Evolutionary conservation across 2,329 filamentous ascomycete genomes (phyloP).

Genomic region (Stylonectria norvegica): DNA sequence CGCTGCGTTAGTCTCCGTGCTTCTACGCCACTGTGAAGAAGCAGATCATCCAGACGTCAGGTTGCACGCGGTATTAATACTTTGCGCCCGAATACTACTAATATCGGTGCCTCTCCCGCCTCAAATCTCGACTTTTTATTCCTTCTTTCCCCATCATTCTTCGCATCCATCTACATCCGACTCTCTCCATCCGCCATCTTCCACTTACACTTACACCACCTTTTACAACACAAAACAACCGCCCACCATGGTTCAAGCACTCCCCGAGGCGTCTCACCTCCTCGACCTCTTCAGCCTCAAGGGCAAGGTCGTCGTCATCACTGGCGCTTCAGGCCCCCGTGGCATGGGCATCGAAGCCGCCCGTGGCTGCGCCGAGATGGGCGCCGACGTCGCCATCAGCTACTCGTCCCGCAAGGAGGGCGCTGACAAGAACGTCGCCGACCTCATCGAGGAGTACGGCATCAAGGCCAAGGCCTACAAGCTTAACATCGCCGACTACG

Average conservation of each 20-base stretch:
- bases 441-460: conserved; percentile 63
- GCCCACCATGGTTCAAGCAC: conserved; percentile 49
- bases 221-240: conserved; percentile 1
- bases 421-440: conserved; percentile 62
- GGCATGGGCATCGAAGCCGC: conserved; percentile 70
- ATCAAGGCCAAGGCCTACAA: conserved; percentile 63
- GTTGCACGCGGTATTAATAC: no score
- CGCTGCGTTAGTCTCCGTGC: no score
- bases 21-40: no score
- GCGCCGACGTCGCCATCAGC: conserved; percentile 68
- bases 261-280: conserved; percentile 57
- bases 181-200: no score
- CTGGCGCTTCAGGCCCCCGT: conserved; percentile 65
- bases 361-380: conserved; percentile 67
- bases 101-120: no score
- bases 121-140: no score
- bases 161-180: no score
- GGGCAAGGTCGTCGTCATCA: conserved; percentile 69
- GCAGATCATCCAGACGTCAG: no score
- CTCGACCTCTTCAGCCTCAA: conserved; percentile 68
- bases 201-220: conserved; percentile 1
- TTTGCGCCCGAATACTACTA: no score
- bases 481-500: conserved; percentile 53
- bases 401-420: conserved; percentile 68
- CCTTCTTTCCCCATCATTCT: no score